Base-by-base conservation (phyloP, 2,329 filamentous ascomycete genomes). In the Fulvia fulva region DNA sequence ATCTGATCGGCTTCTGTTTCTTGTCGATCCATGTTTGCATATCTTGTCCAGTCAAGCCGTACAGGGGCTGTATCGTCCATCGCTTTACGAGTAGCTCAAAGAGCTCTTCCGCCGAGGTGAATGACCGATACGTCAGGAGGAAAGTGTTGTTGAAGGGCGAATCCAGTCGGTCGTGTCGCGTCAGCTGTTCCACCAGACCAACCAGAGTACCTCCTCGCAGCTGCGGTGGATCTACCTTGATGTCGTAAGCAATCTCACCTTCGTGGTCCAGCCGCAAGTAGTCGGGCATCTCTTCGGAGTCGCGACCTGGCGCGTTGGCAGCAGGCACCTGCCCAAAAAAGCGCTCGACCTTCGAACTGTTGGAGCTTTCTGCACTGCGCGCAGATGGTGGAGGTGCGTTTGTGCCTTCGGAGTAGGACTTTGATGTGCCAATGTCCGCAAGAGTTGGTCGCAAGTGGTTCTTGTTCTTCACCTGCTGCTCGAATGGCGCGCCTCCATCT, bases 121-220 rank as follows among this genome's bases (percentile, higher is more conserved):
- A 99, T 0, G 94, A 99, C 62, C 90, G 85, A 73, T 99, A 99
- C 1, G 94, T 99, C 37, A 99, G 83, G 16, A 99, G 85, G 80
- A 99, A 99, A 0, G 94, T 99, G 69, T 93, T 95, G 78, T 97
- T 97, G 77, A 97, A 97, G 62, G 84, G 93, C 2, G 92, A 91
- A 71, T 97, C 94, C 14, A 96, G 83, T 70, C 95, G 94, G 76
- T 99, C 94, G 71, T 99, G 94, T 51, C 94, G 86, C 16, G 94
- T 99, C 46, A 99, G 82, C 70, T 97, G 93, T 74, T 97, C 94
- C 5, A 97, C 94, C 57, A 99, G 79, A 4, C 90, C 94, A 28
- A 90, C 82, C 21, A 99, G 77, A 0, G 93, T 96, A 49, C 94
- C 94, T 65, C 93, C 94, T 73, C 92, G 94, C 58, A 99, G 83